Percentiles rank a stretch among this genome's conserved stretches.
phyloP scores from a whole-genome alignment of 768 basidiomycete species.

The Podaxis sp. region DNA sequence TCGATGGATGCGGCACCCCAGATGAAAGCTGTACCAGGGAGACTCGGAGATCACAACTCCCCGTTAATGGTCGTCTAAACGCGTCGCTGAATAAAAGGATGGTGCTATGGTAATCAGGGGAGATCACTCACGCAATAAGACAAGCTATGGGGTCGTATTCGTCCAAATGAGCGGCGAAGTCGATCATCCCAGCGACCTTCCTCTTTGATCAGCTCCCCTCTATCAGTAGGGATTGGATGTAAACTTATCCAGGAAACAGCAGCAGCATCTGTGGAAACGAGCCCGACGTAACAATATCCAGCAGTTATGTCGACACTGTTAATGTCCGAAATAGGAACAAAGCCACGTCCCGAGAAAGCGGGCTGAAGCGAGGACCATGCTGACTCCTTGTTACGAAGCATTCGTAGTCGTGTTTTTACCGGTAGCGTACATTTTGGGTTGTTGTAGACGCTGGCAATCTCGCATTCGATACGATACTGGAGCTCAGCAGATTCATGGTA shows the following conservation, averaged over 20 bases:
- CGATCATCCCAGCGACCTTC: neutral
- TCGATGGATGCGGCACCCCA: neutral
- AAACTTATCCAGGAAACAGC: neutral
- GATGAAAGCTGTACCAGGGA: neutral
- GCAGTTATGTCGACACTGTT: neutral
- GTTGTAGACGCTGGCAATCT: neutral
- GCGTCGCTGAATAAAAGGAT: neutral
- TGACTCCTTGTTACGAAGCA: neutral
- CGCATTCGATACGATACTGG: neutral
- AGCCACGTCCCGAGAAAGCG: neutral
- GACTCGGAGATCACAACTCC: neutral
- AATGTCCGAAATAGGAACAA: neutral
- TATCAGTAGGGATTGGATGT: neutral
- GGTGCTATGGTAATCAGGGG: neutral
- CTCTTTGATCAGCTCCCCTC: neutral
- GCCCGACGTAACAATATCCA: neutral
- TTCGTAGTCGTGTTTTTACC: neutral
- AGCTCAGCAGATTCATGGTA: neutral
- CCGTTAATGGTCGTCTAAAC: neutral
- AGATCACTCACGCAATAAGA: neutral
- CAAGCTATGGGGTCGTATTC: neutral
- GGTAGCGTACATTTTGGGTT: neutral
- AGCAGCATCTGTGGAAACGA: neutral
- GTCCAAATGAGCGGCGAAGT: neutral
- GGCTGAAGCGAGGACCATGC: neutral